phyloP scores from a whole-genome alignment of 805 yeast genomes.

The Candida railenensis region DNA sequence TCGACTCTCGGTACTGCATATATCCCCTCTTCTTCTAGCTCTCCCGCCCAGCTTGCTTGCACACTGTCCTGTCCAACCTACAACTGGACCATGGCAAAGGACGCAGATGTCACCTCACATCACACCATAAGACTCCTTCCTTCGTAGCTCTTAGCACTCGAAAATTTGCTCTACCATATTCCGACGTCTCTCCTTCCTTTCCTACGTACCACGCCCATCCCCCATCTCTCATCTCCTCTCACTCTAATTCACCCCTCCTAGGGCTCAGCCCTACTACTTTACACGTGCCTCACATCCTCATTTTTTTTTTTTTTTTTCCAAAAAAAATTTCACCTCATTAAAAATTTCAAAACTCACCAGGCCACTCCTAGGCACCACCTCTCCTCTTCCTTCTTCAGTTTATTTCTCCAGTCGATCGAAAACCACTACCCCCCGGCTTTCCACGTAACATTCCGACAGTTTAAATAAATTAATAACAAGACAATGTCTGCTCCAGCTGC shows the following conservation, averaged over 20 bases:
- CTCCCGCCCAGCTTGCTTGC: too few species aligned
- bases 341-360: not conserved
- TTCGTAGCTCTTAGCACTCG: too few species aligned
- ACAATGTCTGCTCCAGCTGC: constrained; percentile 47
- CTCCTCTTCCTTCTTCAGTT: constrained; percentile 3
- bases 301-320: constrained; percentile 4
- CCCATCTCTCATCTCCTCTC: too few species aligned
- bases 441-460: constrained; percentile 69
- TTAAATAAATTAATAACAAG: constrained; percentile 13
- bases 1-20: too few species aligned
- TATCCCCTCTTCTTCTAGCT: too few species aligned
- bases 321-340: not conserved
- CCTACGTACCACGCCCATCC: too few species aligned
- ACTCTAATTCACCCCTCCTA: not conserved
- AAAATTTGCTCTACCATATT: too few species aligned
- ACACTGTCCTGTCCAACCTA: too few species aligned
- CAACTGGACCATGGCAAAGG: too few species aligned
- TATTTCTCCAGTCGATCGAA: constrained; percentile 51
- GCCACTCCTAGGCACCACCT: constrained; percentile 1
- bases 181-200: too few species aligned
- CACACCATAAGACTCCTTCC: too few species aligned
- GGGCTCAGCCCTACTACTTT: constrained; percentile 3
- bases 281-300: not conserved
- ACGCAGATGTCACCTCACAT: too few species aligned
- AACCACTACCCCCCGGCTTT: constrained; percentile 69